phyloP scores from a whole-genome alignment of 768 basidiomycete species.

The Panellus pusillus region DNA sequence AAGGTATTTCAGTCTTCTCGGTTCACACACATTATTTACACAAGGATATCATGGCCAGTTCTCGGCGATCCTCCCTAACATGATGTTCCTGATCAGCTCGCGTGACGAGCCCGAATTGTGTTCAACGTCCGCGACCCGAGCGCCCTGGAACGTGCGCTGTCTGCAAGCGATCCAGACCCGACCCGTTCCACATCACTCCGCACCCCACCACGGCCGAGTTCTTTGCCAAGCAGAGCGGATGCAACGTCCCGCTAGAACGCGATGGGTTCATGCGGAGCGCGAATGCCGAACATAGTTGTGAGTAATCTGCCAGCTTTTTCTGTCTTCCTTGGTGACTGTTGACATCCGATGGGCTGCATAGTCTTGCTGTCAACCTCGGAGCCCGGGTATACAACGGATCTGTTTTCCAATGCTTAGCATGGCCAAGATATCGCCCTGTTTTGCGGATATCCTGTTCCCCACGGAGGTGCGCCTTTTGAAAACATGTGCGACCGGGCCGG shows the following conservation, averaged over 20 bases:
- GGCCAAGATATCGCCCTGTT: constrained; percentile 13
- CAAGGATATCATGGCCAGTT: too few species aligned
- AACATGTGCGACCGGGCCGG: too few species aligned
- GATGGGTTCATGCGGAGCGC: background rate
- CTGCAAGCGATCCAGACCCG: background rate
- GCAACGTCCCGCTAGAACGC: background rate
- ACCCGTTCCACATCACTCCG: constrained; percentile 8
- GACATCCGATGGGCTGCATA: too few species aligned
- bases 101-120: constrained; percentile 12
- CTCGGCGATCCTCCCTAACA: constrained; percentile 3
- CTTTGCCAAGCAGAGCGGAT: constrained; percentile 6
- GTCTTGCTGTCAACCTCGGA: constrained; percentile 9
- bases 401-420: constrained; percentile 13
- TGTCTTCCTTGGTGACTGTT: too few species aligned
- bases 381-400: constrained; percentile 8
- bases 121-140: constrained; percentile 5
- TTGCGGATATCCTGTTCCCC: constrained; percentile 15
- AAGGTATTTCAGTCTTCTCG: background rate
- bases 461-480: constrained; percentile 8
- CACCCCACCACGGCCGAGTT: constrained; percentile 2
- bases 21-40: too few species aligned
- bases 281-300: too few species aligned
- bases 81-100: constrained; percentile 5
- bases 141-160: background rate
- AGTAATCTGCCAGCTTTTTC: too few species aligned